phyloP scores from a whole-genome alignment of 2,329 filamentous ascomycete genomes.

The Cladophialophora immunda region DNA sequence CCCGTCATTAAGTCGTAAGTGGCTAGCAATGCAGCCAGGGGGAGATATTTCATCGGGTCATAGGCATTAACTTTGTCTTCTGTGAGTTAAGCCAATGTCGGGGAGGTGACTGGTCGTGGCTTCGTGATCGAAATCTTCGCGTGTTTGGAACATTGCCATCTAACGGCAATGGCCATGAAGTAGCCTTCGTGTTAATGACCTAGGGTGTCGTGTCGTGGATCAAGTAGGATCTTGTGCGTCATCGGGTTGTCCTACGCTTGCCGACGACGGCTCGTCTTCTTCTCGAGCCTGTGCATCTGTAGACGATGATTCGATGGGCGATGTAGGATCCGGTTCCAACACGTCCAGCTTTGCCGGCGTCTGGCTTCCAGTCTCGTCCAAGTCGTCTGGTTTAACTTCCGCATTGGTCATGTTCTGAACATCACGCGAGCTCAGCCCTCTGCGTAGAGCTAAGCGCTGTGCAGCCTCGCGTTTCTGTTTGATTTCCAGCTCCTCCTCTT shows the following conservation, averaged over 20 bases:
- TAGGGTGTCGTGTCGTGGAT: not conserved
- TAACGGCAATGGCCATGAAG: not conserved
- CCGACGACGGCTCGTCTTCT: not conserved
- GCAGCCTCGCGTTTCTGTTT: constrained; percentile 64
- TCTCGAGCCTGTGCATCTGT: not conserved
- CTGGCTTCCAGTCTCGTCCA: constrained; percentile 5
- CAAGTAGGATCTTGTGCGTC: constrained; percentile 28
- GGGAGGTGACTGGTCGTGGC: not conserved
- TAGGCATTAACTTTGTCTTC: not conserved
- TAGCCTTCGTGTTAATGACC: not conserved
- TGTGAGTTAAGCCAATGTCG: not conserved
- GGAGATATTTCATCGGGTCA: constrained; percentile 3
- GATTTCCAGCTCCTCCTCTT: constrained; percentile 65
- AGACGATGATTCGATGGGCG: constrained; percentile 4
- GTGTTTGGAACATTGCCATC: not conserved
- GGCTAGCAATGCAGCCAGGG: constrained; percentile 4
- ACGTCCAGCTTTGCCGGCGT: not conserved
- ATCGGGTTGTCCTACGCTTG: not conserved
- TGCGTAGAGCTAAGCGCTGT: constrained; percentile 61
- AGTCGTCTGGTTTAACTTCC: constrained; percentile 21
- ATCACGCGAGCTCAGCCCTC: constrained; percentile 49
- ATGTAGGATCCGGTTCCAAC: constrained; percentile 3
- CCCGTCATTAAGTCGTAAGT: constrained; percentile 9
- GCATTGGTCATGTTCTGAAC: constrained; percentile 8
- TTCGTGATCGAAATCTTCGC: not conserved